phyloP scores from a whole-genome alignment of 2,329 filamentous ascomycete species.

The Scolecobasidium constrictum region DNA sequence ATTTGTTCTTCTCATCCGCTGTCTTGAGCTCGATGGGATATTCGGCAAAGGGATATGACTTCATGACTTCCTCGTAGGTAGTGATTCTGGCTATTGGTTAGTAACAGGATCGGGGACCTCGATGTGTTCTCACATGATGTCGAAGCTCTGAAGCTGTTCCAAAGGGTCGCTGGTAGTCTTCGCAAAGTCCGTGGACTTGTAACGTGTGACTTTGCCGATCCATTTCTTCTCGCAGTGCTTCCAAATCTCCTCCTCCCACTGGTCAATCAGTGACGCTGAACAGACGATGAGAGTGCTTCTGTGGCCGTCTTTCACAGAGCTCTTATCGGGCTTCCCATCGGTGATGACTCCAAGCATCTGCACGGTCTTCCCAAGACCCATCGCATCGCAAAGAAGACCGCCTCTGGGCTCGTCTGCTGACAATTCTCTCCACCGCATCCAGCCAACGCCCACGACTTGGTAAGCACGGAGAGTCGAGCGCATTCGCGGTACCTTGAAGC shows the following conservation, averaged over 20 bases:
- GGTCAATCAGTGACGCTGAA: conserved; percentile 24
- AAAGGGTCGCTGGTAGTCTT: not conserved
- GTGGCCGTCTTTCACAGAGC: conserved; percentile 1
- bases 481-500: too few species aligned
- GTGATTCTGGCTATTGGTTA: not conserved
- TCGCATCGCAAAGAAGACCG: conserved; percentile 95
- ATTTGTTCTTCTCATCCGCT: not conserved
- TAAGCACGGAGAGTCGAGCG: not conserved
- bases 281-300: conserved; percentile 33
- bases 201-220: not conserved
- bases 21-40: not conserved
- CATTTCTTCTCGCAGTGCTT: conserved; percentile 13
- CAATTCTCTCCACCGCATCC: not conserved
- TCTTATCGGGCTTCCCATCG: conserved; percentile 21
- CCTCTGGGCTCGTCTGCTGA: not conserved
- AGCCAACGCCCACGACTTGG: not conserved
- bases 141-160: not conserved
- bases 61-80: conserved; percentile 1
- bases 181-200: not conserved
- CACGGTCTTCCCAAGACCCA: conserved; percentile 76
- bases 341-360: conserved; percentile 34
- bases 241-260: conserved; percentile 27
- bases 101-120: not conserved
- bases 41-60: not conserved
- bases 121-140: not conserved